A percentile compares a stretch with the other conserved stretches of the same genome.
Evolutionary conservation across 352 stramenopile genomes (phyloP).

Genomic region (Phytophthora pistaciae): DNA sequence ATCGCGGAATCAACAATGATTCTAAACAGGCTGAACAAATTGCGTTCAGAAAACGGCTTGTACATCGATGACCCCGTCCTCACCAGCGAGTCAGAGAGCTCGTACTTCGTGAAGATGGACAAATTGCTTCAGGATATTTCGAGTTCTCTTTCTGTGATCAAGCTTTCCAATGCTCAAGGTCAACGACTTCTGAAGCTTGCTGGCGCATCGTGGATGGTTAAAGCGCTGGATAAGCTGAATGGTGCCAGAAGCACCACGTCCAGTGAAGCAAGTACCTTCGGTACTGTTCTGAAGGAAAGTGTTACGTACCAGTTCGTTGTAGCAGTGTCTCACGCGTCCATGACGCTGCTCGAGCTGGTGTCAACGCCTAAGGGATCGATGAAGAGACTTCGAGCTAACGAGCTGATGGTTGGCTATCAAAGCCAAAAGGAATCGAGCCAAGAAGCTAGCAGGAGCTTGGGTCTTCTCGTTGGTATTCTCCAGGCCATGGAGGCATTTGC

Average conservation of each 20-base stretch:
- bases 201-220: conserved; percentile 56
- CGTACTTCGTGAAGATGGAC: conserved; percentile 18
- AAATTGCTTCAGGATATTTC: conserved; percentile 28
- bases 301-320: conserved; percentile 27
- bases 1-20: conserved; percentile 31
- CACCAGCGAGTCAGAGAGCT: background rate
- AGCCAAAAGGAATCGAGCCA: conserved; percentile 11
- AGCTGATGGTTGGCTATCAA: conserved; percentile 26
- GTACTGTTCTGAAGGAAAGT: background rate
- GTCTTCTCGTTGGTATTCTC: conserved; percentile 31
- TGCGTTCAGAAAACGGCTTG: background rate
- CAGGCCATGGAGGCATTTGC: conserved; percentile 37
- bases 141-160: conserved; percentile 44
- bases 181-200: conserved; percentile 63
- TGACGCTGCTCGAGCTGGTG: conserved; percentile 51
- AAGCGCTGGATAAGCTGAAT: conserved; percentile 22
- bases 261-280: background rate
- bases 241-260: background rate
- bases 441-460: conserved; percentile 13
- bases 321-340: conserved; percentile 28
- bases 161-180: conserved; percentile 70
- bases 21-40: conserved; percentile 20
- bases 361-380: conserved; percentile 61
- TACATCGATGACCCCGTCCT: background rate
- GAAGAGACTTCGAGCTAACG: conserved; percentile 47